Evolutionary conservation across 176 grass and related monocot genomes (phyloP).

Genomic region (Bothriochloa decipiens): DNA sequence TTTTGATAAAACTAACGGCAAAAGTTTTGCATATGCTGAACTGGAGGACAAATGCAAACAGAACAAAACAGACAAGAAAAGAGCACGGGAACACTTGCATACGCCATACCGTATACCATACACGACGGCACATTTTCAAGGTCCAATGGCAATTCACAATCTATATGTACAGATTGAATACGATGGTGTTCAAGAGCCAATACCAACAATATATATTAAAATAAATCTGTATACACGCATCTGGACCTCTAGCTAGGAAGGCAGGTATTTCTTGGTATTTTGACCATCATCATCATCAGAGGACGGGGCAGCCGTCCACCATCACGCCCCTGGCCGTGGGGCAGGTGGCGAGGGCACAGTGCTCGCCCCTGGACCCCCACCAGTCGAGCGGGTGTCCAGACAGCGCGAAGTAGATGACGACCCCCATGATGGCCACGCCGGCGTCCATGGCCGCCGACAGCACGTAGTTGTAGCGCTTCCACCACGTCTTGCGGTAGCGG

Average conservation of each 20-base stretch:
- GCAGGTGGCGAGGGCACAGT: constrained; percentile 75
- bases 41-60: neutral
- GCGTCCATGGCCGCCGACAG: constrained; percentile 82
- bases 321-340: constrained; percentile 72
- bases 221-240: neutral
- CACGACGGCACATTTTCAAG: neutral
- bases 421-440: constrained; percentile 88
- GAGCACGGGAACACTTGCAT: neutral
- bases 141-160: neutral
- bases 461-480: constrained; percentile 93
- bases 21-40: no score
- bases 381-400: constrained; percentile 52
- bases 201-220: neutral
- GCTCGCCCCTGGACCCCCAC: constrained; percentile 71
- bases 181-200: neutral
- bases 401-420: constrained; percentile 75
- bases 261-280: neutral
- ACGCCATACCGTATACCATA: neutral
- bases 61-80: neutral
- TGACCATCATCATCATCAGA: constrained; percentile 30
- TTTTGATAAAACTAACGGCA: no score
- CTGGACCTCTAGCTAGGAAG: neutral
- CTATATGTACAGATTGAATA: neutral
- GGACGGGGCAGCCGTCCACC: constrained; percentile 66
- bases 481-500: constrained; percentile 80